These are phyloP conservation scores for Strobilomyces echinocephalus DNA, from an alignment of 768 basidiomycete genomes.

Conservation along the genomic window DNA sequence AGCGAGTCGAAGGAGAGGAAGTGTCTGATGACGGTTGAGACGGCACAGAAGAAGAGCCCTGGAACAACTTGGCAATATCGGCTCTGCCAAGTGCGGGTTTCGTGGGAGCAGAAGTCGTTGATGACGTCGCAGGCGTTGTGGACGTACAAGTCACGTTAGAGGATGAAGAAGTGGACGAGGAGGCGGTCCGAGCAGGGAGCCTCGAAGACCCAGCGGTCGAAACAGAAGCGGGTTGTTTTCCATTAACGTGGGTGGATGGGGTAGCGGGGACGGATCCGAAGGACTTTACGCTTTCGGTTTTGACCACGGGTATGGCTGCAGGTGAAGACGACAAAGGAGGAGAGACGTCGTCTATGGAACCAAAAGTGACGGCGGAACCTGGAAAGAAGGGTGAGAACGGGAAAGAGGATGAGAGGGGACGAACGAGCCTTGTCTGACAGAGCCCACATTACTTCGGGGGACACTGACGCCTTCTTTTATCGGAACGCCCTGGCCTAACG, in stretches of 20 bases:
- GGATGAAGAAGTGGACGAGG: constrained; percentile 20
- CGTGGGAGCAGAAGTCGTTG: constrained; percentile 33
- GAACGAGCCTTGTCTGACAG: constrained; percentile 61
- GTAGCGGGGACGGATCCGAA: constrained; percentile 73
- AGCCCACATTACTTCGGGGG: constrained; percentile 56
- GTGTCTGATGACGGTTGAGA: constrained; percentile 50
- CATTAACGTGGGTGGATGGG: constrained; percentile 51
- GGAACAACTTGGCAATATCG: constrained; percentile 42
- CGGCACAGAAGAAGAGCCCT: constrained; percentile 33
- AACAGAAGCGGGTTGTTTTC: constrained; percentile 50
- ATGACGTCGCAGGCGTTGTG: constrained; percentile 28
- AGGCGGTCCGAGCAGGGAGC: constrained; percentile 25
- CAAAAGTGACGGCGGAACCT: constrained; percentile 79
- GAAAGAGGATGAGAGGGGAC: background rate
- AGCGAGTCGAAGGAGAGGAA: constrained; percentile 54
- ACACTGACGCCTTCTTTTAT: constrained; percentile 79
- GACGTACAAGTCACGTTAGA: constrained; percentile 29
- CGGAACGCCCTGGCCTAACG: constrained; percentile 64
- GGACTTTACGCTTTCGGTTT: constrained; percentile 70
- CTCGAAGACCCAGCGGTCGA: constrained; percentile 37
- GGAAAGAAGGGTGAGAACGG: constrained; percentile 7
- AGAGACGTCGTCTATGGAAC: constrained; percentile 78
- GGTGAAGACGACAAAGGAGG: constrained; percentile 82
- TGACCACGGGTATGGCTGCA: constrained; percentile 57
- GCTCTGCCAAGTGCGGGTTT: constrained; percentile 31